A percentile compares a stretch with the other conserved stretches of the same genome.
These are phyloP conservation scores for Sclerotinia sclerotiorum DNA, from an alignment of 2,329 filamentous ascomycete genomes.

Conservation along the genomic window DNA sequence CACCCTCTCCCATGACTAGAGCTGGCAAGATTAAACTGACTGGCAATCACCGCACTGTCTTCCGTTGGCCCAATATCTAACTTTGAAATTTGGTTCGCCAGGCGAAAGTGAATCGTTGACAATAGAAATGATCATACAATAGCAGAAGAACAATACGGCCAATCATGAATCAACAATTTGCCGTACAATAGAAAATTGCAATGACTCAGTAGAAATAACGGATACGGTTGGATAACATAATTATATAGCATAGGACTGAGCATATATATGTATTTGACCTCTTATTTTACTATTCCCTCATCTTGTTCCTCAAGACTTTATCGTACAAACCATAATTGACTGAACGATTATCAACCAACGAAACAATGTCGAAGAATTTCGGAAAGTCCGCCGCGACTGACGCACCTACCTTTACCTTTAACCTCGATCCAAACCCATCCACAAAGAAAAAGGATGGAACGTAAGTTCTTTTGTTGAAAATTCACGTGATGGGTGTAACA, in stretches of 20 bases:
- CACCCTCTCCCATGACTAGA: background rate
- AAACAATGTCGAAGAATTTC: constrained; percentile 8
- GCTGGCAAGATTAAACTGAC: background rate
- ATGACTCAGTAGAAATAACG: background rate
- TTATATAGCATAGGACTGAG: background rate
- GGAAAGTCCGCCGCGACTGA: background rate
- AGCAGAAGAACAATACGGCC: background rate
- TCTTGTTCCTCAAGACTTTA: background rate
- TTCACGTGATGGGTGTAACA: constrained; percentile 15
- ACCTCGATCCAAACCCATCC: background rate
- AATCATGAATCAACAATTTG: background rate
- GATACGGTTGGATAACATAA: background rate
- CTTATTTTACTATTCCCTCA: background rate
- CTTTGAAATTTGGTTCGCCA: too few species aligned
- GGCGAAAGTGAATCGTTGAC: constrained; percentile 6
- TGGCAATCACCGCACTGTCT: background rate
- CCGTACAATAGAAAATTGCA: background rate
- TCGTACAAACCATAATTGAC: background rate
- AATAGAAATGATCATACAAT: background rate
- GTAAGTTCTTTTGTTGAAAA: background rate
- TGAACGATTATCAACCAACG: background rate
- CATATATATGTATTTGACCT: background rate
- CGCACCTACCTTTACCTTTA: background rate
- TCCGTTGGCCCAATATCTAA: background rate
- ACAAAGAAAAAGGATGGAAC: constrained; percentile 3